Base-by-base conservation (phyloP, 192 early-diverging fungal species). In the Diversispora epigaea region DNA sequence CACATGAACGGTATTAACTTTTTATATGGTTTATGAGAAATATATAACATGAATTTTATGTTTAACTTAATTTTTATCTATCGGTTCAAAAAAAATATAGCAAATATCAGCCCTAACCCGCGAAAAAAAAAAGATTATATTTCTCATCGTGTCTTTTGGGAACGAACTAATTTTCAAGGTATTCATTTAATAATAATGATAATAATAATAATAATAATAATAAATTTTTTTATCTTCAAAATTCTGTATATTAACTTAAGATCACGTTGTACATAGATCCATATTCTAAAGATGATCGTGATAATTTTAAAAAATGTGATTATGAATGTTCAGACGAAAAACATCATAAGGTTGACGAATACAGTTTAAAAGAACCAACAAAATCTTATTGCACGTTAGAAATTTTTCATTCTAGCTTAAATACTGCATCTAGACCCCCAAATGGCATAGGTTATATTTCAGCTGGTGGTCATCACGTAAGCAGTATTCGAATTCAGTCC, bases 91-190 rank as follows among this genome's bases (percentile, higher is more conserved):
- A n/a, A 32, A 32, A 15, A 14, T 57, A 46, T 44, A 49, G 69
- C 65, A 14, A 50, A 9, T 22, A 57, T 82, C 4, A 52, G 44
- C n/a, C 81, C 81, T 15, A 19, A 82, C 32, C 81, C 81, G 4
- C n/a, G 44, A 25, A 43, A 45, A 21, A 45, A 58, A 21, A 73
- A 73, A 39, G 71, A 73, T 61, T 73, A 73, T 73, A 47, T 73
- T 25, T 78, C 82, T 15, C 81, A 82, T 40, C 47, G 43, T 43
- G 46, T 80, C 17, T 82, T 44, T 46, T 82, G 81, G 81, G 68
- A 83, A 69, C 73, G 81, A 44, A 79, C 80, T 58, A 77, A 66
- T 8, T 82, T 82, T 49, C 50, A 64, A 56, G 80, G 76, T 77
- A 73, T 40, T 45, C 9, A 44, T 60, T 11, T 17, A 60, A 19